Evolutionary conservation across 306 rosid species (phyloP).

Genomic region (Adenanthera pavonina): DNA sequence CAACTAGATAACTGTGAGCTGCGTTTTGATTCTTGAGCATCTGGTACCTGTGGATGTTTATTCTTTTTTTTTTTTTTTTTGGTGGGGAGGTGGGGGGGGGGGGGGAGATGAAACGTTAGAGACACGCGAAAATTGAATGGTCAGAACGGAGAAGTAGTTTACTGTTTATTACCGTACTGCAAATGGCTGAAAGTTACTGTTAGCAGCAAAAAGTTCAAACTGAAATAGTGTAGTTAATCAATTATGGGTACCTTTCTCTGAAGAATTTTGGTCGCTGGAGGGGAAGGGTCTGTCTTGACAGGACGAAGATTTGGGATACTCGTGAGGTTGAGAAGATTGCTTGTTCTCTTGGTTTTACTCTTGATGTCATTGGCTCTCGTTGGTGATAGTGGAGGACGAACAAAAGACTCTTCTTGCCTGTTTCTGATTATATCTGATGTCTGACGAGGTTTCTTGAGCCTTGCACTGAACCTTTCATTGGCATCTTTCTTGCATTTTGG

Average conservation of each 20-base stretch:
- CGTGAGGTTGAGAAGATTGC: slow-evolving; percentile 51
- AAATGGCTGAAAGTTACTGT: background rate
- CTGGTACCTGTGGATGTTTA: slow-evolving; percentile 39
- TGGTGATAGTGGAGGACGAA: slow-evolving; percentile 58
- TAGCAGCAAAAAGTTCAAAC: slow-evolving; percentile 3
- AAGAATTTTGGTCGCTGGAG: slow-evolving; percentile 46
- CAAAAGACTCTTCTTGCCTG: slow-evolving; percentile 76
- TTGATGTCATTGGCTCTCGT: slow-evolving; percentile 53
- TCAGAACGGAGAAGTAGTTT: background rate
- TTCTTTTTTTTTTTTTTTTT: slow-evolving; percentile 8
- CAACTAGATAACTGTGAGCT: slow-evolving; percentile 65
- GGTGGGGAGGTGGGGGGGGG: too few relatives aligned
- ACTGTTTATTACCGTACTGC: background rate
- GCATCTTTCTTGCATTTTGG: slow-evolving; percentile 40
- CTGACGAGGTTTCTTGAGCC: slow-evolving; percentile 55
- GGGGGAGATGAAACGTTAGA: background rate
- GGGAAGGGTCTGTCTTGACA: slow-evolving; percentile 46
- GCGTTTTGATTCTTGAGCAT: slow-evolving; percentile 52
- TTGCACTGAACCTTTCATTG: slow-evolving; percentile 47
- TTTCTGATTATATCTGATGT: slow-evolving; percentile 47
- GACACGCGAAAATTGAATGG: slow-evolving; percentile 16
- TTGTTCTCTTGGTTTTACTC: slow-evolving; percentile 65
- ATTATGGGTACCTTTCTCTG: slow-evolving; percentile 49
- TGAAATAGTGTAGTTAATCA: background rate
- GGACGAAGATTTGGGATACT: slow-evolving; percentile 60